Percentiles rank a stretch among this genome's conserved stretches.
Conservation (phyloP, 352 stramenopile species). For the Phytophthora pinifolia region DNA sequence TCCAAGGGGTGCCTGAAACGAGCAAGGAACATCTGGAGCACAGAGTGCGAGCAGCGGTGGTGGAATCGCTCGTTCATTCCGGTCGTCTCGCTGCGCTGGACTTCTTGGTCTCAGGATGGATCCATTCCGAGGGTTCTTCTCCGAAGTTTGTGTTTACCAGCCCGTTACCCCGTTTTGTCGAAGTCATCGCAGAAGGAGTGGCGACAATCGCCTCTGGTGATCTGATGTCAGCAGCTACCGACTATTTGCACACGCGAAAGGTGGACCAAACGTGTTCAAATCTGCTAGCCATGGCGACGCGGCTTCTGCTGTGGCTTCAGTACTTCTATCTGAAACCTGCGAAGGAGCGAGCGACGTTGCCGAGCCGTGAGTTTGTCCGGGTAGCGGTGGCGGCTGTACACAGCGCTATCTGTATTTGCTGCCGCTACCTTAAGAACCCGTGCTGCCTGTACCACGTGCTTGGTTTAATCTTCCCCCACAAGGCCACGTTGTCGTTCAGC, state of each 20-base stretch:
- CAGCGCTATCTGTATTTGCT: constrained; percentile 70
- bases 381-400: constrained; percentile 70
- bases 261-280: constrained; percentile 69
- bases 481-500: constrained; percentile 53
- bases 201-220: constrained; percentile 49
- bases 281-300: constrained; percentile 51
- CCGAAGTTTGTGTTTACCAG: constrained; percentile 34
- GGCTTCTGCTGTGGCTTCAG: constrained; percentile 63
- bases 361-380: constrained; percentile 55
- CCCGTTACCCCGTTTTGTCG: constrained; percentile 56
- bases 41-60: constrained; percentile 36
- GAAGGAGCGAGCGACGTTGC: constrained; percentile 31
- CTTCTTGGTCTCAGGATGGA: constrained; percentile 62
- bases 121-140: constrained; percentile 8
- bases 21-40: constrained; percentile 38
- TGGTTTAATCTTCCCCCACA: constrained; percentile 72
- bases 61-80: constrained; percentile 52
- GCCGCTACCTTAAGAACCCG: constrained; percentile 59
- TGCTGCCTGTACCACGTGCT: constrained; percentile 74
- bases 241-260: constrained; percentile 51
- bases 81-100: constrained; percentile 51
- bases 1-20: constrained; percentile 45
- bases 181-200: constrained; percentile 60
- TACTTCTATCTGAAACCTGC: constrained; percentile 59
- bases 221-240: constrained; percentile 50